Base-by-base conservation (phyloP, 352 stramenopile genomes). In the Pythium monospermum region DNA sequence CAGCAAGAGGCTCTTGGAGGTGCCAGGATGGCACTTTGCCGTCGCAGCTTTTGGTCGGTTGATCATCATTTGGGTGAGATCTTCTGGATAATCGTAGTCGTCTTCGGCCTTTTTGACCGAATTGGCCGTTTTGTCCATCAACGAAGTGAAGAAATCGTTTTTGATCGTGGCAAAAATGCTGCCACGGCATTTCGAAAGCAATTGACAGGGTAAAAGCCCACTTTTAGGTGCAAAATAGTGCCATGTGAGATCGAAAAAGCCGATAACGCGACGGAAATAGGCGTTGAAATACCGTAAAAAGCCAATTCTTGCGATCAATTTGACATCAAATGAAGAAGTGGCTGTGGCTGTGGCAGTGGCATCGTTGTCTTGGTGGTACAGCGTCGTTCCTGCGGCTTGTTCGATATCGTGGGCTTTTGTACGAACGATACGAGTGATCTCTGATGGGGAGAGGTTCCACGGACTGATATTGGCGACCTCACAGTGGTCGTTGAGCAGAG, bases 31-130 rank as follows among this genome's bases (percentile, higher is more conserved):
- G 49, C 78, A 86, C 44, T 85, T 85, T 1, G 87, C 84, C 0
- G 80, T 72, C 33, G 85, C 82, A 3, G 83, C 83, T 53, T 94
- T 95, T 1, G 87, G 72, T 1, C 88, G 81, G 40, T 96, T 96
- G 10, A 97, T 63, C 26, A 85, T 54, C 12, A 97, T 52, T 16
- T 91, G 76, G 0, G 85, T 82, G 15, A 97, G 49, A 38, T 97
- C 85, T 27, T 95, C 84, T 0, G 88, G 88, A 53, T 96, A 96
- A 35, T 97, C 88, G 56, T 96, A 96, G 57, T 96, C 88, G 53
- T 97, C 88, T 26, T 96, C 88, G 1, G 79, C 70, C 49, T 83
- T 85, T 30, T 85, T 87, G 1, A 85, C 67, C 0, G 76, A 66
- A 23, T 87, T 93, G 3, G 82, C 64, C 4, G 87, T 96, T 16